Evolutionary conservation across 352 stramenopile genomes (phyloP).

Genomic region (Lagenidium giganteum): DNA sequence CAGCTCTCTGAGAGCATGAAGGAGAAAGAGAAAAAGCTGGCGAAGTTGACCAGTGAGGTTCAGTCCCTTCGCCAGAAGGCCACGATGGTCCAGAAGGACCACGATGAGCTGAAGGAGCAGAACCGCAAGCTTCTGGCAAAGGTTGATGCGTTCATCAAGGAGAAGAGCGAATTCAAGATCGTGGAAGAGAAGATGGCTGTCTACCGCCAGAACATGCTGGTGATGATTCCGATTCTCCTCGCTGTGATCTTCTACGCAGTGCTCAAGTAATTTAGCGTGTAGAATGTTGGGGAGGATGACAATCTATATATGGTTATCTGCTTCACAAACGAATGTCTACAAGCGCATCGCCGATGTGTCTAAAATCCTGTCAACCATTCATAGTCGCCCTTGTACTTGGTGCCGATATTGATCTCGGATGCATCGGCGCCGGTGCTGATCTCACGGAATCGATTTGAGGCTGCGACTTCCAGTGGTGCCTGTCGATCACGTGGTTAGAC

Average conservation of each 20-base stretch:
- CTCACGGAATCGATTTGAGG: slow-evolving; percentile 65
- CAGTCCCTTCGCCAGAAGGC: slow-evolving; percentile 42
- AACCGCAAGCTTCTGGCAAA: slow-evolving; percentile 20
- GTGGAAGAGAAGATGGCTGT: slow-evolving; percentile 45
- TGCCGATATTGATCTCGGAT: slow-evolving; percentile 67
- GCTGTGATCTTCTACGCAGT: slow-evolving; percentile 46
- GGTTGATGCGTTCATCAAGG: slow-evolving; percentile 28
- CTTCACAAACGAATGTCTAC: not conserved
- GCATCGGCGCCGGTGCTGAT: slow-evolving; percentile 43
- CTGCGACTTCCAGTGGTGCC: slow-evolving; percentile 71
- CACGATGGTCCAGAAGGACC: slow-evolving; percentile 15
- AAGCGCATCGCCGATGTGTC: slow-evolving; percentile 3
- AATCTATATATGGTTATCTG: not conserved
- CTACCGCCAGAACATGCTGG: slow-evolving; percentile 51
- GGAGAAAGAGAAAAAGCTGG: slow-evolving; percentile 67
- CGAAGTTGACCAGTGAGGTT: slow-evolving; percentile 51
- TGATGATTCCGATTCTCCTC: slow-evolving; percentile 47
- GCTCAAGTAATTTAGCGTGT: slow-evolving; percentile 28
- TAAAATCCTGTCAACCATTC: slow-evolving; percentile 81
- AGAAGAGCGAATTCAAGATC: slow-evolving; percentile 35
- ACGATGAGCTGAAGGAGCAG: slow-evolving; percentile 12
- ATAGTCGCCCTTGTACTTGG: slow-evolving; percentile 58
- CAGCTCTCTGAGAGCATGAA: slow-evolving; percentile 49
- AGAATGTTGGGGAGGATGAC: not conserved
- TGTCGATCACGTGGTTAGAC: slow-evolving; percentile 13